Percentiles rank a stretch among this genome's conserved stretches.
Evolutionary conservation across 306 rosid species (phyloP).

Genomic region (Rosa multiflora): DNA sequence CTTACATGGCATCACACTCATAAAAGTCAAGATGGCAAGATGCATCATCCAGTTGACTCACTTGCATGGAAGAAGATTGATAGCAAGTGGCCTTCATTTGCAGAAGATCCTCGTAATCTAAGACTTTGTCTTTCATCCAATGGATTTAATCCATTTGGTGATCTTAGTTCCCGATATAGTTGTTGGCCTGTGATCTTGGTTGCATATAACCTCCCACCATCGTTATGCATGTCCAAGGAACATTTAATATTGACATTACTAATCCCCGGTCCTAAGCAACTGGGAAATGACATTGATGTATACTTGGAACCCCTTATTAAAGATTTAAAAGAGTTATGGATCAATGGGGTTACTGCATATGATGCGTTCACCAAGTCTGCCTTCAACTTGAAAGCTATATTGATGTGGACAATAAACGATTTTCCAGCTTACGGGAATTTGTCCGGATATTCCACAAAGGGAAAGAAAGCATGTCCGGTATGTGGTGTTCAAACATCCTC

Average conservation of each 20-base stretch:
- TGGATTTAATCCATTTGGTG: slow-evolving; percentile 10
- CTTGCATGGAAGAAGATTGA: slow-evolving; percentile 1
- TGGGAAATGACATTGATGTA: neutral
- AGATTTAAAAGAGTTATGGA: neutral
- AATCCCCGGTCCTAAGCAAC: neutral
- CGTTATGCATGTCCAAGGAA: neutral
- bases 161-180: slow-evolving; percentile 5
- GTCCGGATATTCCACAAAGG: neutral
- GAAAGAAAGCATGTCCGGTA: neutral
- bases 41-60: slow-evolving; percentile 3
- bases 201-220: neutral
- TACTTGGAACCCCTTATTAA: neutral
- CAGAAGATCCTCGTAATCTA: neutral
- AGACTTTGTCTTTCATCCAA: slow-evolving; percentile 5
- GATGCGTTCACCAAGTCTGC: neutral
- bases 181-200: slow-evolving; percentile 8
- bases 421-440: neutral
- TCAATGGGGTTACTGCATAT: neutral
- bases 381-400: neutral
- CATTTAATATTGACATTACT: slow-evolving; percentile 11
- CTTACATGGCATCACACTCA: neutral
- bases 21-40: slow-evolving; percentile 4
- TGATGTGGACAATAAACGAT: neutral
- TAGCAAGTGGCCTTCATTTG: slow-evolving; percentile 2
- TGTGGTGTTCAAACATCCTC: too few relatives aligned